Base-by-base conservation (phyloP, 805 yeast genomes). In the Monosporozyma servazzii region DNA sequence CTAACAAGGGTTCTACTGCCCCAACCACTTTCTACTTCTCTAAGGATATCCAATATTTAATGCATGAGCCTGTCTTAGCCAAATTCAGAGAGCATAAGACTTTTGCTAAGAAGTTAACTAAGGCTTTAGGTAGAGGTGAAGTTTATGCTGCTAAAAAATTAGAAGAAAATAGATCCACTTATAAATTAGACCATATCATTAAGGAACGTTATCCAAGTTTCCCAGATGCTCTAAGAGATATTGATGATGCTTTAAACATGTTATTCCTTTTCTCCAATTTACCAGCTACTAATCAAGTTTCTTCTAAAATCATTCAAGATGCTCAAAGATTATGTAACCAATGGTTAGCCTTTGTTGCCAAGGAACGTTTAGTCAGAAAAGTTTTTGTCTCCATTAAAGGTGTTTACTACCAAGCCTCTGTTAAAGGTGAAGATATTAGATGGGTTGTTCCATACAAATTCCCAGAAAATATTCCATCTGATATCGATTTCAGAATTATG, bases 361-460 rank as follows among this genome's bases (percentile, higher is more conserved):
- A 82, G 61, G 95, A 91, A 68, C 78, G 89, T 62, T 72, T 82
- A 36, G 71, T 93, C 58, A 80, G 82, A 59, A 93, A 91, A 68
- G 96, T 89, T 15, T 93, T 93, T 72, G 97, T 93, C 39, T 86
- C 96, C 47, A 91, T 93, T 65, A 93, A 93, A 71, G 99, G 99
- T 73, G 95, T 91, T 17, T 93, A 93, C 71, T 93, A 91, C 66
- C 88, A 89, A 68, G 98, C 96, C 33, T 79, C 68, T 55, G 81
- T 93, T 46, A 82, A 79, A 68, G 99, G 99, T 58, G 96, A 89
- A 69, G 96, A 88, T 58, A 77, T 93, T 45, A 80, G 91, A 71
- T 93, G 99, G 99, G 80, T 93, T 54, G 95, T 88, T 46, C 99
- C 99, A 23, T 93, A 84, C 78, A 93, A 89, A 70, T 93, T 90